Evolutionary conservation across 164 flowering plant species (phyloP), one percentile per base, ranked within the genome.

Genomic region (Nelumbo lutea): DNA sequence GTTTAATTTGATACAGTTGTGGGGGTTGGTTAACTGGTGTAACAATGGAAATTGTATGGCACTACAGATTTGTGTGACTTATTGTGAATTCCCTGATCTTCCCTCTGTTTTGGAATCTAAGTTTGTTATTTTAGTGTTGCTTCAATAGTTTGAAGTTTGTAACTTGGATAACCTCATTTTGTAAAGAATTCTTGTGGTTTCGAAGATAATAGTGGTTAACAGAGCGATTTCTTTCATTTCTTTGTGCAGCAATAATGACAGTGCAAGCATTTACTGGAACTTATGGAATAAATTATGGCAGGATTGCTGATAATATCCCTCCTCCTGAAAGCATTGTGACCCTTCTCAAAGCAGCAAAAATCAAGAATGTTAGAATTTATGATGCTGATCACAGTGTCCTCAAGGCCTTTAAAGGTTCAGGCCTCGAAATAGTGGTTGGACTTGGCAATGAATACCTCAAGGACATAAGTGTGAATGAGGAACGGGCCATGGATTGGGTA

Each of bases 261-360:
- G 72, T 56, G n/a, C 44, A 53, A 9, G 88, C 81, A 55, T 86
- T 86, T 77, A 79, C 82, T 27, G 90, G 90, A 59, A 79, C 88
- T 6, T 86, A 84, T 64, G 90, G 90, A 69, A 82, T 86, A 78
- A 86, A 86, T 74, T 86, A 86, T 66, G 90, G 90, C 42, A 82
- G 85, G 72, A 68, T 86, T 67, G 90, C 90, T 48, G 80, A 86
- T 74, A 85, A 86, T 65, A 80, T 86, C 61, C 90, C 88, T 60
- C 68, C 87, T 4, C 90, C 90, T 41, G 86, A 84, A 58, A 56
- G 80, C 64, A 88, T 86, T 51, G 90, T 76, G 8, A 72, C 72
- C 40, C 85, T 86, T 68, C 82, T 86, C 11, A 82, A 78, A 71
- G 82, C 80, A 58, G 81, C 84, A 69, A 85, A 81, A 67, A 86